A percentile compares a stretch with the other conserved stretches of the same genome.
Conservation (phyloP, 768 basidiomycete species). For the Amanita inopinata region DNA sequence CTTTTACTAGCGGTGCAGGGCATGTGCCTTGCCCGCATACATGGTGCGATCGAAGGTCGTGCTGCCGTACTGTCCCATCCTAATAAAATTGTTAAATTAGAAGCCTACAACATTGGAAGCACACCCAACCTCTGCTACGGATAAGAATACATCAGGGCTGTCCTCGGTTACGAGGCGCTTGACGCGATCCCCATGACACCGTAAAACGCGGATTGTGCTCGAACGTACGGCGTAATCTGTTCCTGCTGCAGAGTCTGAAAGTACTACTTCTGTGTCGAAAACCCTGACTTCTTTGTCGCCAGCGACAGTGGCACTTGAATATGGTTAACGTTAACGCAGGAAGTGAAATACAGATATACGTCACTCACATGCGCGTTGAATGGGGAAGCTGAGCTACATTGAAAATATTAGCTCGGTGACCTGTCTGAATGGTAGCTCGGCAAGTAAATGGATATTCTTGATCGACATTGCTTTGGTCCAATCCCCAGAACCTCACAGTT, state of each 20-base stretch:
- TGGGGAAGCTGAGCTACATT: slow-evolving; percentile 71
- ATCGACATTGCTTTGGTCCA: slow-evolving; percentile 34
- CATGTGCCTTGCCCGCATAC: slow-evolving; percentile 49
- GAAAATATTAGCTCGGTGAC: slow-evolving; percentile 81
- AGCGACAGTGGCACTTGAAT: slow-evolving; percentile 56
- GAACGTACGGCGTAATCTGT: slow-evolving; percentile 35
- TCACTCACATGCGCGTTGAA: slow-evolving; percentile 67
- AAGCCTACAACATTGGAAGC: neutral
- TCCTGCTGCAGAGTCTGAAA: slow-evolving; percentile 24
- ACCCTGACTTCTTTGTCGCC: slow-evolving; percentile 71
- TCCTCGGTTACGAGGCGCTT: slow-evolving; percentile 78
- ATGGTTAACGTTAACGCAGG: neutral
- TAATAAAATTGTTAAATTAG: slow-evolving; percentile 17
- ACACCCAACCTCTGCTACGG: slow-evolving; percentile 61
- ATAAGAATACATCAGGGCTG: slow-evolving; percentile 65
- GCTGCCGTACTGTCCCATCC: slow-evolving; percentile 85
- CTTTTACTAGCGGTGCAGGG: slow-evolving; percentile 59
- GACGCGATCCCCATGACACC: slow-evolving; percentile 63
- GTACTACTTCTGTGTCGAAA: slow-evolving; percentile 51
- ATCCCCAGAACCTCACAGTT: slow-evolving; percentile 72
- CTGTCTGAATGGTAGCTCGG: slow-evolving; percentile 62
- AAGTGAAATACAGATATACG: neutral
- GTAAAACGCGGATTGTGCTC: slow-evolving; percentile 42
- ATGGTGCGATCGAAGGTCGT: slow-evolving; percentile 69
- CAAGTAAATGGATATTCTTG: slow-evolving; percentile 58